Evolutionary conservation across 768 basidiomycete species (phyloP).

Genomic region (Agrocybe praecox): DNA sequence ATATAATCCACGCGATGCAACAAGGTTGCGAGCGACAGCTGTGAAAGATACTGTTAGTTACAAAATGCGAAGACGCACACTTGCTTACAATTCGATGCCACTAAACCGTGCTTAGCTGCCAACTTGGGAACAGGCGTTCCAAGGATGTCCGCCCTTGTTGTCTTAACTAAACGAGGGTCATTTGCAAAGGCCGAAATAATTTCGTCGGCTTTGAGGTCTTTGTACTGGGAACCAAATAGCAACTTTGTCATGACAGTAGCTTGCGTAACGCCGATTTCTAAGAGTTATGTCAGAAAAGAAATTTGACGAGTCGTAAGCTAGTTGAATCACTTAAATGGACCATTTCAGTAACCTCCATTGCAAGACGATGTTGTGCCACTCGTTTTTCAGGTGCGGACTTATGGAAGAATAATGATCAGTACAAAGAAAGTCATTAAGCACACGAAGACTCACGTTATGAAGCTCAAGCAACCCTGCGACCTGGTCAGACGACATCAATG

Average conservation of each 20-base stretch:
- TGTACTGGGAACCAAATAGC: constrained; percentile 44
- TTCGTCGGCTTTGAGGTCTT: constrained; percentile 53
- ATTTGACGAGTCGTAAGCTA: not conserved
- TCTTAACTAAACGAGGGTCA: constrained; percentile 66
- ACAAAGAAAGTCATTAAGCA: not conserved
- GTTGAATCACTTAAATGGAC: constrained; percentile 39
- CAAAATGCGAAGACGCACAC: constrained; percentile 3
- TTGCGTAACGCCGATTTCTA: constrained; percentile 39
- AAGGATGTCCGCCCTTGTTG: constrained; percentile 52
- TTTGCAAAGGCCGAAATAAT: constrained; percentile 62
- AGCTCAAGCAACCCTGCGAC: constrained; percentile 57
- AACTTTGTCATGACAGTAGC: constrained; percentile 47
- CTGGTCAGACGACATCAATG: constrained; percentile 62
- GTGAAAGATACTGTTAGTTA: not conserved
- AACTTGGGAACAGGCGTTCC: constrained; percentile 61
- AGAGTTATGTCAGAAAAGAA: constrained; percentile 4
- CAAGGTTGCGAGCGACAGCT: constrained; percentile 70
- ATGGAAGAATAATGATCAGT: not conserved
- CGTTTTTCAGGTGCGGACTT: constrained; percentile 46
- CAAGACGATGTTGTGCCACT: constrained; percentile 49
- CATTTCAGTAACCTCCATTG: constrained; percentile 56
- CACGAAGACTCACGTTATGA: constrained; percentile 53
- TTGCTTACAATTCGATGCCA: constrained; percentile 62
- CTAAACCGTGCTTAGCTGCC: constrained; percentile 57
- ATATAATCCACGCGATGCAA: constrained; percentile 69